Percentiles rank a stretch among this genome's conserved stretches.
These are phyloP conservation scores for Leishmania turanica DNA, from an alignment of 208 protist genomes.

Conservation along the genomic window DNA sequence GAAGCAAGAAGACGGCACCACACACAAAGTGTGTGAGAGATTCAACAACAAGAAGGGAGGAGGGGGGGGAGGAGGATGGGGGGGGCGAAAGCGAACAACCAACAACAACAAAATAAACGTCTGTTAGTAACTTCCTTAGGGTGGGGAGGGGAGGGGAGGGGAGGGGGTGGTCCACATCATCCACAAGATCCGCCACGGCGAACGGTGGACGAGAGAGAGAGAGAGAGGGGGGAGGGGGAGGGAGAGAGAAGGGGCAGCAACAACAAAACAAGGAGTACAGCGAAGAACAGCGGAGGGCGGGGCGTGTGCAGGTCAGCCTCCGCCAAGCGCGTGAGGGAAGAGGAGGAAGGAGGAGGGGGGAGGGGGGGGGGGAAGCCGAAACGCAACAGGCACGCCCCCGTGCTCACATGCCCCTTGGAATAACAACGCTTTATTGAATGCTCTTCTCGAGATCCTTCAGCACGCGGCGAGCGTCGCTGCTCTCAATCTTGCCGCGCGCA, in stretches of 20 bases:
- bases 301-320: neutral
- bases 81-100: neutral
- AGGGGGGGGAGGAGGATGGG: neutral
- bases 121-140: neutral
- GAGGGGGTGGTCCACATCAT: neutral
- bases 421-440: slow-evolving; percentile 46
- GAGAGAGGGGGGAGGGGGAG: neutral
- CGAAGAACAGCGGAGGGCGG: neutral
- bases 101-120: neutral
- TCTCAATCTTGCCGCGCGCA: slow-evolving; percentile 34
- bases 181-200: neutral
- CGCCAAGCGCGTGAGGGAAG: neutral
- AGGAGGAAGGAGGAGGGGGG: too few relatives aligned
- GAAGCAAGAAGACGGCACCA: neutral
- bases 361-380: neutral
- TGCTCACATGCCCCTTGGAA: neutral
- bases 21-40: neutral
- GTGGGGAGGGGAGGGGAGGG: neutral
- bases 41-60: neutral
- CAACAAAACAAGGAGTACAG: neutral
- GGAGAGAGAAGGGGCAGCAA: neutral
- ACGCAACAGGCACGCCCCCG: neutral
- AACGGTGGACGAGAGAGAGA: neutral
- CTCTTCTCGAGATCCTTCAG: slow-evolving; percentile 74
- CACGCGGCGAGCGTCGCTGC: slow-evolving; percentile 36